Percentiles rank a stretch among this genome's conserved stretches.
phyloP scores from a whole-genome alignment of 106 monocot genomes.

The Chionographis japonica region DNA sequence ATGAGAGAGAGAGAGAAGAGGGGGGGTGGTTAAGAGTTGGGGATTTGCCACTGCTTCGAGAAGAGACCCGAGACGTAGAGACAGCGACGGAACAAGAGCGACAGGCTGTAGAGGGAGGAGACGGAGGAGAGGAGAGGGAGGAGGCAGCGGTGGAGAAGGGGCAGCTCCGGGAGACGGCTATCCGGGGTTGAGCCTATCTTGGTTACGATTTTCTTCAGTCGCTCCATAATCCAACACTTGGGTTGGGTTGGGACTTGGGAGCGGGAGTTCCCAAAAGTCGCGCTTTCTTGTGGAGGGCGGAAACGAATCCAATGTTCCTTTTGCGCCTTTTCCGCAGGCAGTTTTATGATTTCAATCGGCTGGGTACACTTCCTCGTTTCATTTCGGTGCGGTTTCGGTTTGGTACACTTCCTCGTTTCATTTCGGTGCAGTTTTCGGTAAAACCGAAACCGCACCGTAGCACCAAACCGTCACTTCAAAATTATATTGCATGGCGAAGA shows the following conservation, averaged over 20 bases:
- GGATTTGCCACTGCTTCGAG: slow-evolving; percentile 25
- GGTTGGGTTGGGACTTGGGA: neutral
- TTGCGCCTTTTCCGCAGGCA: too few species aligned
- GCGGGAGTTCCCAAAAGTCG: neutral
- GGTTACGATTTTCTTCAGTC: slow-evolving; percentile 18
- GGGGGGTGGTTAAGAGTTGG: neutral
- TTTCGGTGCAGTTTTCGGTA: too few species aligned
- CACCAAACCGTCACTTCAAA: too few species aligned
- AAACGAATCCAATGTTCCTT: too few species aligned
- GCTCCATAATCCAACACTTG: slow-evolving; percentile 17
- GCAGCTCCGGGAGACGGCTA: slow-evolving; percentile 16
- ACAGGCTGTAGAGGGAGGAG: slow-evolving; percentile 43
- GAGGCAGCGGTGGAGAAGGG: slow-evolving; percentile 47
- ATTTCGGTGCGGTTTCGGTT: too few species aligned
- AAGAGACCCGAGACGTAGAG: slow-evolving; percentile 41
- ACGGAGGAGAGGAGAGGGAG: slow-evolving; percentile 56
- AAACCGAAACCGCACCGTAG: too few species aligned
- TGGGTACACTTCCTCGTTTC: too few species aligned
- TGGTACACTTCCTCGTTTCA: too few species aligned
- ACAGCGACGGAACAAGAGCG: slow-evolving; percentile 35
- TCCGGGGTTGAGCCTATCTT: slow-evolving; percentile 43
- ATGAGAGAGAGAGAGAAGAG: neutral
- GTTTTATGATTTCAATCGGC: too few species aligned
- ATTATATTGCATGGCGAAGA: too few species aligned
- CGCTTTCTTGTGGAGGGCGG: too few species aligned